Conservation (phyloP, 768 basidiomycete genomes). For the Cystobasidium ongulense region DNA sequence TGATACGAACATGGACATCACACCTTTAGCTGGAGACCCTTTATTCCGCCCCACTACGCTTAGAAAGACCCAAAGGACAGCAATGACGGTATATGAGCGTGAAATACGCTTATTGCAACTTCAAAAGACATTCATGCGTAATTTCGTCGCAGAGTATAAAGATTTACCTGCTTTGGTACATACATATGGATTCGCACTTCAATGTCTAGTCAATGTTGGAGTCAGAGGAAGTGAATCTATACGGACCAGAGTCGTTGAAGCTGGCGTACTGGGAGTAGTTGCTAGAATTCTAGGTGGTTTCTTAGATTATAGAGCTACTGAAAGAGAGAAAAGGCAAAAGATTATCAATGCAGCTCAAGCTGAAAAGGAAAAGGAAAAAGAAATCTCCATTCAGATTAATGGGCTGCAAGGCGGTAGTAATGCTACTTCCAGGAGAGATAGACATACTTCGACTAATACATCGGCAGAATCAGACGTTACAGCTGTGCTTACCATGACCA, state of each 20-base stretch:
- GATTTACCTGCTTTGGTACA: constrained; percentile 48
- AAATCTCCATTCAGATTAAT: not conserved
- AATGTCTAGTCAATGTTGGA: constrained; percentile 94
- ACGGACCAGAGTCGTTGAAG: constrained; percentile 82
- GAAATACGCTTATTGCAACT: not conserved
- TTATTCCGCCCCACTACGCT: not conserved
- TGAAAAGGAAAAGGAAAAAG: not conserved
- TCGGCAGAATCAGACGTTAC: not conserved
- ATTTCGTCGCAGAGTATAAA: not conserved
- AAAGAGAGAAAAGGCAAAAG: constrained; percentile 8
- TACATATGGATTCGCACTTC: constrained; percentile 85
- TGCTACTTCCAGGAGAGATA: not conserved
- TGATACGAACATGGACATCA: not conserved
- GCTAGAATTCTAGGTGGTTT: constrained; percentile 89
- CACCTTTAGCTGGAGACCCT: not conserved
- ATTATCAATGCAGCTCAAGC: not conserved
- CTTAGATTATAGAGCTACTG: constrained; percentile 61
- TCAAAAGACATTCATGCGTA: not conserved
- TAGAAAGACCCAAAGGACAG: not conserved
- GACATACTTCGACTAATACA: not conserved
- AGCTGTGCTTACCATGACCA: not conserved
- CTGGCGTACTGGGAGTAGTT: constrained; percentile 84
- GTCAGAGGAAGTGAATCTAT: constrained; percentile 90
- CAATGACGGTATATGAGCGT: not conserved
- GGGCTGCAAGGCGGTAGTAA: not conserved